These are phyloP conservation scores for Nyssa sinensis DNA, from an alignment of 148 eudicot genomes.

Conservation along the genomic window DNA sequence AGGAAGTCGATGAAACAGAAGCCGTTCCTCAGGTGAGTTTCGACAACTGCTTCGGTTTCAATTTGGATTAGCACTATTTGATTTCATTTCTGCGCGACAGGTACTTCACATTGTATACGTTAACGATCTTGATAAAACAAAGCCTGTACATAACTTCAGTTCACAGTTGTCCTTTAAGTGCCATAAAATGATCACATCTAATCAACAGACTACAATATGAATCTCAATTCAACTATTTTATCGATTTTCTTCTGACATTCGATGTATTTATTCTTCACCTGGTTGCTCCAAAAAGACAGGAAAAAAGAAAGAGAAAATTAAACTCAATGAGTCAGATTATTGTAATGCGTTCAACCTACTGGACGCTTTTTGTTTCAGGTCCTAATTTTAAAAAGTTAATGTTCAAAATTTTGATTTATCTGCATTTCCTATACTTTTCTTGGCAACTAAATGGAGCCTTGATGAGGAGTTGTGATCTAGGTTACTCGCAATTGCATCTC, in stretches of 20 bases:
- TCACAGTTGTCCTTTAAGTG: neutral
- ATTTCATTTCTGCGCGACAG: neutral
- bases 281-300: neutral
- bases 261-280: neutral
- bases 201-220: neutral
- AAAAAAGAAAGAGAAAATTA: neutral
- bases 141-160: neutral
- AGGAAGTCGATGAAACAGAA: slow-evolving; percentile 78
- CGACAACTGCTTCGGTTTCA: neutral
- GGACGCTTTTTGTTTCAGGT: neutral
- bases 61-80: neutral
- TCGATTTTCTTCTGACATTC: neutral
- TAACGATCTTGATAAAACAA: neutral
- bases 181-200: neutral
- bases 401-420: neutral
- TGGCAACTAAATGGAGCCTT: neutral
- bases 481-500: neutral
- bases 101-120: neutral
- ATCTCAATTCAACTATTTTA: neutral
- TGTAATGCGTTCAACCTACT: neutral
- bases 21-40: slow-evolving; percentile 63
- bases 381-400: neutral
- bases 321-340: neutral
- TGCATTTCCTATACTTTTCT: neutral
- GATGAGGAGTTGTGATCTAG: neutral